Evolutionary conservation across 352 stramenopile species (phyloP).

Genomic region (Blastocystis sp.): DNA sequence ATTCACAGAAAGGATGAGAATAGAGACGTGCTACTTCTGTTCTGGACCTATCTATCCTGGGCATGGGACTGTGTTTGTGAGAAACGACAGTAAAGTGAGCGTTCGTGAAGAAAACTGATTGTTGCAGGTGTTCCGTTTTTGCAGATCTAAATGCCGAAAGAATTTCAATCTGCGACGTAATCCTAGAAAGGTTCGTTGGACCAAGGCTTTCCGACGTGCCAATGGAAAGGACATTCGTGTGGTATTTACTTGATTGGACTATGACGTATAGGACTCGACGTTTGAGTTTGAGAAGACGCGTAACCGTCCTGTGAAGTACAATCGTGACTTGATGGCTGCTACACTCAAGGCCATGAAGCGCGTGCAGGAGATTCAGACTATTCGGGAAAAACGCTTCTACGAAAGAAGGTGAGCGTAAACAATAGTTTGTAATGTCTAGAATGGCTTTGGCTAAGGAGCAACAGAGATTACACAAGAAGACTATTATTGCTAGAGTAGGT

Average conservation of each 20-base stretch:
- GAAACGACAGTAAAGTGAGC: slow-evolving; percentile 92
- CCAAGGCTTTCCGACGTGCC: slow-evolving; percentile 93
- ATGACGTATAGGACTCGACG: slow-evolving; percentile 80
- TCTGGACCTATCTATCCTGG: slow-evolving; percentile 93
- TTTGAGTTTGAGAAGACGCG: slow-evolving; percentile 99
- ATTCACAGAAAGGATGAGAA: slow-evolving; percentile 77
- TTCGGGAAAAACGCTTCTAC: slow-evolving; percentile 89
- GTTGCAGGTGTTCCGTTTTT: slow-evolving; percentile 89
- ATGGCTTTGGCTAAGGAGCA: slow-evolving; percentile 48
- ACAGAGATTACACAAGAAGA: slow-evolving; percentile 47
- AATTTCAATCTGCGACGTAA: slow-evolving; percentile 99
- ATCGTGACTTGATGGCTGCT: slow-evolving; percentile 93
- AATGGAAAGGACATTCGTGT: slow-evolving; percentile 98
- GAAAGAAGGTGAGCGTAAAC: slow-evolving; percentile 71
- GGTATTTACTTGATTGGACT: not conserved
- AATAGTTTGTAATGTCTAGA: not conserved
- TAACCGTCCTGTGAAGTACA: slow-evolving; percentile 96
- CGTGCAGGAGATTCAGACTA: slow-evolving; percentile 90
- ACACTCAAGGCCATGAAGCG: slow-evolving; percentile 95
- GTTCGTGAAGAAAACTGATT: not conserved
- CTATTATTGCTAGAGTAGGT: slow-evolving; percentile 22
- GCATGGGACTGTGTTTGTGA: slow-evolving; percentile 95
- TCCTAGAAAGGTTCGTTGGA: slow-evolving; percentile 98
- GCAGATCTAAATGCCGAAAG: slow-evolving; percentile 98
- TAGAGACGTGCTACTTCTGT: slow-evolving; percentile 99